Evolutionary conservation across 306 rosid species (phyloP), one percentile per base, ranked within the genome.

Genomic region (Prunus armeniaca): DNA sequence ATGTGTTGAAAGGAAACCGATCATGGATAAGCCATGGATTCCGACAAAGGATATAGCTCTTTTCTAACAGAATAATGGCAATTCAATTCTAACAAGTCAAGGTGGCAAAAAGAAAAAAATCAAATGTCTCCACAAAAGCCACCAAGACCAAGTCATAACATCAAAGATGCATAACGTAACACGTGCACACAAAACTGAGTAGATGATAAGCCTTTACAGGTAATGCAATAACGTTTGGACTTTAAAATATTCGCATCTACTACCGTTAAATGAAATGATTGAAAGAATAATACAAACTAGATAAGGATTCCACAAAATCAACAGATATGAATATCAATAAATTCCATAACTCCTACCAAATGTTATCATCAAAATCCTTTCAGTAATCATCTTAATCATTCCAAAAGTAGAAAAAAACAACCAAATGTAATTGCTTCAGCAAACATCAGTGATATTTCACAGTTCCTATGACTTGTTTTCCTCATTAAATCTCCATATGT

Each of bases 81-180:
- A 77, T 19, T 25, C 15, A 65, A 34, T 46, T 58, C 72, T 24
- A 45, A 27, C 32, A 71, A 55, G 15, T 17, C 12, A 73, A 25
- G 62, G 45, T 52, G 17, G 65, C 15, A 9, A 71, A 79, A 65
- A 57, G n/a, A 20, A 13, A 75, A 75, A 57, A 49, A 69, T 10
- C 45, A 74, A 69, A 47, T 60, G 18, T 47, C 63, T 27, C 69
- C 13, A 20, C 18, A 28, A 34, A 22, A 30, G 25, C 73, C 2
- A 28, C 49, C 18, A 20, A 65, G 65, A 83, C 75, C 70, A 56
- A 43, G 18, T 19, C 78, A 50, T 15, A 24, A 32, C 69, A 34
- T 71, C 50, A 57, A 58, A 47, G 52, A 69, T 15, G 10, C 71
- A 0, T 19, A 14, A 73, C n/a, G 9, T 41, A 67, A 65, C 71